These are phyloP conservation scores for Rhizophagus clarus DNA, from an alignment of 192 early-diverging fungal species.

Conservation along the genomic window DNA sequence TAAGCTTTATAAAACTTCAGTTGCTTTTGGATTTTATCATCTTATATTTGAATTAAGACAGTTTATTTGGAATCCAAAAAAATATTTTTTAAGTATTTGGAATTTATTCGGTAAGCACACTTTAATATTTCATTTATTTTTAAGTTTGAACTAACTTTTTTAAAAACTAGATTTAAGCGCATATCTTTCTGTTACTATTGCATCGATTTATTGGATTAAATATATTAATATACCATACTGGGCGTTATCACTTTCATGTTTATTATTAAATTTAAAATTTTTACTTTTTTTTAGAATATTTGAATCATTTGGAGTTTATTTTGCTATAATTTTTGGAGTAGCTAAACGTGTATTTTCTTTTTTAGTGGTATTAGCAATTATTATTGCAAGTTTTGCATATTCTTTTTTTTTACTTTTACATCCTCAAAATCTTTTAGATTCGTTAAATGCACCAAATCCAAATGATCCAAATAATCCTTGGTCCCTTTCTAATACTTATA, in stretches of 20 bases:
- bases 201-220: not conserved
- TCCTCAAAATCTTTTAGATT: too few species aligned
- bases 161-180: not conserved
- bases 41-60: conserved; percentile 17
- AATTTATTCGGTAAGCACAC: not conserved
- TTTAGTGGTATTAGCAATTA: too few species aligned
- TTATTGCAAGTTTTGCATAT: too few species aligned
- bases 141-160: not conserved
- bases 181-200: not conserved
- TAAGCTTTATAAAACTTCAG: not conserved
- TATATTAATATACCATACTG: not conserved
- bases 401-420: too few species aligned
- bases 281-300: too few species aligned
- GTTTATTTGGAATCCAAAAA: not conserved
- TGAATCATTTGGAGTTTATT: too few species aligned
- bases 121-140: not conserved
- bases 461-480: too few species aligned
- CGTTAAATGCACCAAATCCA: too few species aligned
- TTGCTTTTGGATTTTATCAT: not conserved
- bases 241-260: not conserved
- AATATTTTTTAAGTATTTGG: not conserved
- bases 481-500: too few species aligned
- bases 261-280: too few species aligned
- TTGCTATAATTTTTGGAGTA: too few species aligned
- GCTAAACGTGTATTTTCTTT: too few species aligned